Evolutionary conservation across 768 basidiomycete species (phyloP).

Genomic region (Erythrobasidium yunnanense): DNA sequence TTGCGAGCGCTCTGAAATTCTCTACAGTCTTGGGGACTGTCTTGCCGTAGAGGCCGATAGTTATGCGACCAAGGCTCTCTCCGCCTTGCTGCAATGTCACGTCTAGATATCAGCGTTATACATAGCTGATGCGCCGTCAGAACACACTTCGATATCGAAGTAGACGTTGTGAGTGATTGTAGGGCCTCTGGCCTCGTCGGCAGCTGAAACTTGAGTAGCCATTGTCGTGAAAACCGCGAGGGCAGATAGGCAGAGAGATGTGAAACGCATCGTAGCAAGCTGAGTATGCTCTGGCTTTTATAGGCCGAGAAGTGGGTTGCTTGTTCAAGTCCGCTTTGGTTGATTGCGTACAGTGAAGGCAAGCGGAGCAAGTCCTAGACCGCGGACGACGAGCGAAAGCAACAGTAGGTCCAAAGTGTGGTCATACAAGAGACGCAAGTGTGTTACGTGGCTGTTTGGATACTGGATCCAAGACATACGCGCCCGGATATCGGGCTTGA

Average conservation of each 20-base stretch:
- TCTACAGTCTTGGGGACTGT: constrained; percentile 92
- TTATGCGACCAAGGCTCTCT: constrained; percentile 7
- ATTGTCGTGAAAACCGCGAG: neutral
- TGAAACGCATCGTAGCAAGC: constrained; percentile 6
- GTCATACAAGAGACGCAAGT: too few species aligned
- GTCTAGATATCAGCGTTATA: neutral
- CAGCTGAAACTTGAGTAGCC: neutral
- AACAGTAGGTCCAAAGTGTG: too few species aligned
- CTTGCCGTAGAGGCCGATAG: constrained; percentile 73
- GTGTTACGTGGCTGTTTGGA: too few species aligned
- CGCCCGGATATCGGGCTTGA: too few species aligned
- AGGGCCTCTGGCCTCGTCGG: constrained; percentile 10
- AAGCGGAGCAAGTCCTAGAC: too few species aligned
- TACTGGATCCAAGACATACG: too few species aligned
- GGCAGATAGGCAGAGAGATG: constrained; percentile 5
- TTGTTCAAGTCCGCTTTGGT: too few species aligned
- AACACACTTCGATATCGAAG: constrained; percentile 19
- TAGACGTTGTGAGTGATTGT: constrained; percentile 22
- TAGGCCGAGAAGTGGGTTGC: too few species aligned
- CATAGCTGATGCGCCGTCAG: neutral
- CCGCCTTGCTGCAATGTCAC: constrained; percentile 10
- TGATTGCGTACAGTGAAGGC: too few species aligned
- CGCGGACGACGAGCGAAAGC: too few species aligned
- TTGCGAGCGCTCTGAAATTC: constrained; percentile 90
- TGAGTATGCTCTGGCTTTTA: neutral